These are phyloP conservation scores for Trichocladium antarcticum DNA, from an alignment of 495 filamentous ascomycete species.

Conservation along the genomic window DNA sequence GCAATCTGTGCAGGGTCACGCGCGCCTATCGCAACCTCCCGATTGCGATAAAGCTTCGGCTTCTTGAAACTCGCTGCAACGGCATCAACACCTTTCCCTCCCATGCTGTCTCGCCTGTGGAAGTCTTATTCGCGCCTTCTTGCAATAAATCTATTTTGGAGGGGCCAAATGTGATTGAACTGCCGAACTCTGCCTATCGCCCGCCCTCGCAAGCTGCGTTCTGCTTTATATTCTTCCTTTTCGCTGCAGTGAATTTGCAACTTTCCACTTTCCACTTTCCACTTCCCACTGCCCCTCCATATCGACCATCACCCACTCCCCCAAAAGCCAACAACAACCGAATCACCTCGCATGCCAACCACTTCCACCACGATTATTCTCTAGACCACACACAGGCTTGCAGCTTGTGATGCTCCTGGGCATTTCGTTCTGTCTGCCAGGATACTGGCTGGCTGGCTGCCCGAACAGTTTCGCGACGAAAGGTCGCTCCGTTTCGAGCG, in stretches of 20 bases:
- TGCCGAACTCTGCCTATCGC: not conserved
- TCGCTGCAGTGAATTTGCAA: not conserved
- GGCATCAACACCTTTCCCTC: conserved; percentile 6
- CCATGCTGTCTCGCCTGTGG: not conserved
- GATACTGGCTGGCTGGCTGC: not conserved
- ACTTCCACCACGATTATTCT: not conserved
- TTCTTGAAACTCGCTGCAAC: conserved; percentile 9
- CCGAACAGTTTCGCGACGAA: not conserved
- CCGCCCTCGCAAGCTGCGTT: too few species aligned
- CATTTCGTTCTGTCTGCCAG: not conserved
- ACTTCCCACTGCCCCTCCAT: not conserved
- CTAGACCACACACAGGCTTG: not conserved
- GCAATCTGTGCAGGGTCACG: conserved; percentile 26
- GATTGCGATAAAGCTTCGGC: conserved; percentile 21
- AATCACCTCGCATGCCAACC: not conserved
- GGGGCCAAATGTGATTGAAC: not conserved
- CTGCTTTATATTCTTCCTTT: not conserved
- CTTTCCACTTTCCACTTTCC: not conserved
- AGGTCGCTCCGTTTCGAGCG: not conserved
- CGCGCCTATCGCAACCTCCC: conserved; percentile 21
- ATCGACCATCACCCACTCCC: not conserved
- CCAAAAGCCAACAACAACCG: not conserved
- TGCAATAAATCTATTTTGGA: not conserved
- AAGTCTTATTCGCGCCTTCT: not conserved
- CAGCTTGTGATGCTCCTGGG: conserved; percentile 1